Conservation (phyloP, 495 filamentous ascomycete genomes). For the Amniculicola lignicola region DNA sequence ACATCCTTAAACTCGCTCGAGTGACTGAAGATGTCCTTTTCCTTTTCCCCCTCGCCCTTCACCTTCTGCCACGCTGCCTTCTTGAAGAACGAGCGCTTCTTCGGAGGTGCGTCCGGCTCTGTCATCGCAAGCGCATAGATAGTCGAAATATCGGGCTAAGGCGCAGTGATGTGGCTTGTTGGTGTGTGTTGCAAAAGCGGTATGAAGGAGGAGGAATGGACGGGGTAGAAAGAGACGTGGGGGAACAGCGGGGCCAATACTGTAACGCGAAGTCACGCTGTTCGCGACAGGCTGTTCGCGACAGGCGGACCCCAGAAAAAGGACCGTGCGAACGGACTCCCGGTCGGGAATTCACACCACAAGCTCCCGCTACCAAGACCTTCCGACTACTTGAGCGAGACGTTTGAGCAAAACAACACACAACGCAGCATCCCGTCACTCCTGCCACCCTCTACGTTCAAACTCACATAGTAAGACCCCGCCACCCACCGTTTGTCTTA, state of each 20-base stretch:
- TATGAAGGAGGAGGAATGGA: background rate
- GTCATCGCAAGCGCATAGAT: slow-evolving; percentile 17
- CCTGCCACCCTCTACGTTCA: too few relatives aligned
- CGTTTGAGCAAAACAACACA: too few relatives aligned
- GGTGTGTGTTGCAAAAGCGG: too few relatives aligned
- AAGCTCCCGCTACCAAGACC: too few relatives aligned
- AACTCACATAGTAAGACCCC: too few relatives aligned
- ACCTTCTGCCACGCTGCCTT: slow-evolving; percentile 23
- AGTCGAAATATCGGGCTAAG: too few relatives aligned
- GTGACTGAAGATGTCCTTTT: slow-evolving; percentile 30
- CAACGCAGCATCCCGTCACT: too few relatives aligned
- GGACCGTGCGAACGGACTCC: slow-evolving; percentile 6
- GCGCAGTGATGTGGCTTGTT: too few relatives aligned
- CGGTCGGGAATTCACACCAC: too few relatives aligned
- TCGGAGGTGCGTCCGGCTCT: slow-evolving; percentile 12
- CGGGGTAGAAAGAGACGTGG: slow-evolving; percentile 3
- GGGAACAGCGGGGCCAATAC: background rate
- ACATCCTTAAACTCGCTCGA: slow-evolving; percentile 24
- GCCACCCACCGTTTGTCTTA: too few relatives aligned
- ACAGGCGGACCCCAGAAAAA: too few relatives aligned
- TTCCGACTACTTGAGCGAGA: too few relatives aligned
- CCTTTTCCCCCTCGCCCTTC: slow-evolving; percentile 15
- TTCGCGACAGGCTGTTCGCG: background rate
- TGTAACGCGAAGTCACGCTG: slow-evolving; percentile 22
- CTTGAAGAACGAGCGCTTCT: slow-evolving; percentile 32